A percentile compares a stretch with the other conserved stretches of the same genome.
phyloP scores from a whole-genome alignment of 2,329 filamentous ascomycete species.

The Dothideomycetes sp. region DNA sequence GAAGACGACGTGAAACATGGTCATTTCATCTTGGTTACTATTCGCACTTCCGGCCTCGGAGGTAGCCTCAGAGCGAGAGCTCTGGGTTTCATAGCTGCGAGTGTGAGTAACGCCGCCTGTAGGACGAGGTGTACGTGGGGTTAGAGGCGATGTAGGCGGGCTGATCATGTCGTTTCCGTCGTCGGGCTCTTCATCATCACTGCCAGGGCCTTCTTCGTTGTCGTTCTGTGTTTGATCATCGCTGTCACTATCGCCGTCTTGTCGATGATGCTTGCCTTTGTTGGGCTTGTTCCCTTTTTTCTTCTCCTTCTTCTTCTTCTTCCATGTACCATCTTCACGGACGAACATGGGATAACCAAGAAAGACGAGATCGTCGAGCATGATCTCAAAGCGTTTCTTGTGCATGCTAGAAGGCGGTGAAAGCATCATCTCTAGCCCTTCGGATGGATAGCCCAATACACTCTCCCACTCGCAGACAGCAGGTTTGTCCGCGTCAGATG shows the following conservation, averaged over 20 bases:
- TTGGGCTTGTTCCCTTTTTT: not conserved
- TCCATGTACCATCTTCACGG: slow-evolving; percentile 67
- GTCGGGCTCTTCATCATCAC: not conserved
- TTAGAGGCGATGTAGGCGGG: slow-evolving; percentile 2
- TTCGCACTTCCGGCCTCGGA: slow-evolving; percentile 26
- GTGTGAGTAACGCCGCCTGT: not conserved
- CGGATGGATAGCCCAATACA: slow-evolving; percentile 63
- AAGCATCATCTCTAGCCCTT: slow-evolving; percentile 69
- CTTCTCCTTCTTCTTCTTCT: slow-evolving; percentile 31
- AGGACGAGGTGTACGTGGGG: slow-evolving; percentile 1
- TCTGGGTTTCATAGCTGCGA: slow-evolving; percentile 3
- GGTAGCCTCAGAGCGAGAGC: slow-evolving; percentile 12
- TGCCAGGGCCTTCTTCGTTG: not conserved
- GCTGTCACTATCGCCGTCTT: not conserved
- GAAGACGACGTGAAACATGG: slow-evolving; percentile 97
- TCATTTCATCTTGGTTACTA: slow-evolving; percentile 54
- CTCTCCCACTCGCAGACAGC: slow-evolving; percentile 49
- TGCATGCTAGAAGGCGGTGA: slow-evolving; percentile 68
- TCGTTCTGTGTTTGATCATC: slow-evolving; percentile 7
- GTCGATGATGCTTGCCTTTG: not conserved
- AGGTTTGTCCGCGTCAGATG: slow-evolving; percentile 6
- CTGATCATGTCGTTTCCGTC: not conserved
- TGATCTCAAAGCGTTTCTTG: slow-evolving; percentile 74
- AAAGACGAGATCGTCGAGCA: slow-evolving; percentile 69
- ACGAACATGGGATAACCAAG: slow-evolving; percentile 78